Evolutionary conservation across 2,329 filamentous ascomycete species (phyloP).

Genomic region (Whalleya microplaca): DNA sequence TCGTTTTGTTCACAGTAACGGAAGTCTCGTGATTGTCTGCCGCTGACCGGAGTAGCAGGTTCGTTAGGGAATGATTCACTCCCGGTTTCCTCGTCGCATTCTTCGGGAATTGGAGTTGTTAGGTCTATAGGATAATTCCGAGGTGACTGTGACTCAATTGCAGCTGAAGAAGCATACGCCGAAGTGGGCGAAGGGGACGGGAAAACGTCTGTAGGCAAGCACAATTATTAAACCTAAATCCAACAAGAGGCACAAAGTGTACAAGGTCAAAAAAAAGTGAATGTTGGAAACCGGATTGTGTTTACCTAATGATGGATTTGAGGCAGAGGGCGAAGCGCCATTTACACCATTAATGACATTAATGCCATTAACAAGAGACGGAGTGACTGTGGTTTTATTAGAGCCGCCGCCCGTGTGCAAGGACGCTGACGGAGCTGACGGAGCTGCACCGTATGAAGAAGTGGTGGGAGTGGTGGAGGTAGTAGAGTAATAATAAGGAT

Average conservation of each 20-base stretch:
- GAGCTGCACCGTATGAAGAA: not conserved
- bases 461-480: not conserved
- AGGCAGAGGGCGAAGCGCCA: not conserved
- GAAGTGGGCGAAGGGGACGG: constrained; percentile 25
- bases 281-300: constrained; percentile 16
- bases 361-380: not conserved
- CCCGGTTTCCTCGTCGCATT: constrained; percentile 60
- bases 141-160: constrained; percentile 46
- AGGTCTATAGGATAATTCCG: constrained; percentile 55
- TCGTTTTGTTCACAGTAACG: constrained; percentile 47
- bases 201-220: constrained; percentile 22
- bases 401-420: not conserved
- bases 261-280: constrained; percentile 10
- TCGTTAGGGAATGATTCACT: constrained; percentile 61
- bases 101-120: constrained; percentile 58
- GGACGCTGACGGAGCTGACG: not conserved
- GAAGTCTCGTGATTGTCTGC: constrained; percentile 60
- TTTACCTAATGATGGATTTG: constrained; percentile 16
- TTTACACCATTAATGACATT: no score
- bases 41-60: constrained; percentile 64
- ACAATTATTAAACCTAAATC: constrained; percentile 20
- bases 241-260: no score
- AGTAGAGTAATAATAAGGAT: constrained; percentile 11
- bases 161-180: constrained; percentile 35
- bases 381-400: not conserved